Percentiles rank a stretch among this genome's conserved stretches.
Conservation (phyloP, 2,329 filamentous ascomycete genomes). For the Cryphonectria parasitica region DNA sequence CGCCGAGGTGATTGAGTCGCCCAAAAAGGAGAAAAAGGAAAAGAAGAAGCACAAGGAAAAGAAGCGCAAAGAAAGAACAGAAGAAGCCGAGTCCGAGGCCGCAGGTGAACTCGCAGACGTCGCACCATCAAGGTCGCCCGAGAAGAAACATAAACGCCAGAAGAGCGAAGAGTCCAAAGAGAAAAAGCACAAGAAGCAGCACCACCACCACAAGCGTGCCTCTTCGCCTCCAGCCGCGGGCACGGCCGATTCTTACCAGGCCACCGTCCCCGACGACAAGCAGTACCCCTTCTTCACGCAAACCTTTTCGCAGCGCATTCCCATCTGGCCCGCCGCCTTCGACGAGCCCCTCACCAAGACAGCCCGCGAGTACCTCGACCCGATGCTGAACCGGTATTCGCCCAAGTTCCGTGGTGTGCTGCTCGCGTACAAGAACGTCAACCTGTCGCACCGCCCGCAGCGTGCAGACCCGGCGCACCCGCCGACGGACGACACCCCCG, state of each 20-base stretch:
- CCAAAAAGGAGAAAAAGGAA: constrained; percentile 29
- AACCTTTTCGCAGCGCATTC: constrained; percentile 79
- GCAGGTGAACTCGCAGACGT: neutral
- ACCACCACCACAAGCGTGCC: constrained; percentile 25
- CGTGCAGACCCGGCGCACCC: constrained; percentile 48
- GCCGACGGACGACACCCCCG: constrained; percentile 51
- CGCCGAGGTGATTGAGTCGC: constrained; percentile 15
- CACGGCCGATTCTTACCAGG: constrained; percentile 32
- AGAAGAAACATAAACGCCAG: constrained; percentile 25
- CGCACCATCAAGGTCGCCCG: constrained; percentile 13
- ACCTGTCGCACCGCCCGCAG: constrained; percentile 64
- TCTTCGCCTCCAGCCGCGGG: neutral
- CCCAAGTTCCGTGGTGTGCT: constrained; percentile 74
- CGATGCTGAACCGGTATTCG: constrained; percentile 77
- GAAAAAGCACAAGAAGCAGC: constrained; percentile 30
- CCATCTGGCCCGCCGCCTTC: constrained; percentile 73
- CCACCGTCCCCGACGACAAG: constrained; percentile 43
- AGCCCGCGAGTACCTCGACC: constrained; percentile 74
- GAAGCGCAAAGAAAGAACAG: constrained; percentile 39
- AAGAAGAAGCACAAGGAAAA: constrained; percentile 34
- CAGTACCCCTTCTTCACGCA: constrained; percentile 77
- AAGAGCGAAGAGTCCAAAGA: constrained; percentile 34
- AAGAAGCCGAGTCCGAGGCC: constrained; percentile 34
- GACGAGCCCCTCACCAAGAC: constrained; percentile 70
- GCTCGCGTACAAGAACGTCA: constrained; percentile 71